Evolutionary conservation across 805 yeast species (phyloP).

Genomic region (Wickerhamomyces rabaulensis): DNA sequence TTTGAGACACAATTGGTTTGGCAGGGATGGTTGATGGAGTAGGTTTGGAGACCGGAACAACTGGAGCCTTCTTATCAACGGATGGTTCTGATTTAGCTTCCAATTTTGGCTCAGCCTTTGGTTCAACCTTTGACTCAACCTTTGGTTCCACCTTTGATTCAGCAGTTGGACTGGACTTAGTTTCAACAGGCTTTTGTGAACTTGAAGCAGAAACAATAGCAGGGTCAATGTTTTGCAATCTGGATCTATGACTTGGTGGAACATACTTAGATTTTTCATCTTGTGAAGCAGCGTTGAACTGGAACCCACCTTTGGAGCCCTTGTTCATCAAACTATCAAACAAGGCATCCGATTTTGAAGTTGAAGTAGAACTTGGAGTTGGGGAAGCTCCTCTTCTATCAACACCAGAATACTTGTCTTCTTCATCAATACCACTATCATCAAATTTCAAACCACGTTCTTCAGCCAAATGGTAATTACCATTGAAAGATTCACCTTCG

Average conservation of each 20-base stretch:
- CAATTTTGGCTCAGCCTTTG: background rate
- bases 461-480: constrained; percentile 81
- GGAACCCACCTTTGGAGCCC: constrained; percentile 35
- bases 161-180: background rate
- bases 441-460: constrained; percentile 79
- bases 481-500: constrained; percentile 56
- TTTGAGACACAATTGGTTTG: constrained; percentile 13
- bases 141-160: background rate
- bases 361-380: constrained; percentile 6
- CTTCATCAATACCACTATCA: constrained; percentile 89
- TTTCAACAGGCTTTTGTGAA: background rate
- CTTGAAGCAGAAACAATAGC: constrained; percentile 54
- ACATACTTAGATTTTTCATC: constrained; percentile 34
- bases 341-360: constrained; percentile 20
- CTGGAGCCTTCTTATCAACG: background rate
- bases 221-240: constrained; percentile 46
- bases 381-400: constrained; percentile 12
- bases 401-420: constrained; percentile 93
- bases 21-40: constrained; percentile 25
- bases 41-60: background rate
- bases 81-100: background rate
- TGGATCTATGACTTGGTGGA: constrained; percentile 54
- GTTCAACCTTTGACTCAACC: background rate
- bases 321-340: constrained; percentile 24
- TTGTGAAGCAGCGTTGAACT: constrained; percentile 38